Base-by-base conservation (phyloP, 176 grass and related monocot genomes). In the Chloris gayana region DNA sequence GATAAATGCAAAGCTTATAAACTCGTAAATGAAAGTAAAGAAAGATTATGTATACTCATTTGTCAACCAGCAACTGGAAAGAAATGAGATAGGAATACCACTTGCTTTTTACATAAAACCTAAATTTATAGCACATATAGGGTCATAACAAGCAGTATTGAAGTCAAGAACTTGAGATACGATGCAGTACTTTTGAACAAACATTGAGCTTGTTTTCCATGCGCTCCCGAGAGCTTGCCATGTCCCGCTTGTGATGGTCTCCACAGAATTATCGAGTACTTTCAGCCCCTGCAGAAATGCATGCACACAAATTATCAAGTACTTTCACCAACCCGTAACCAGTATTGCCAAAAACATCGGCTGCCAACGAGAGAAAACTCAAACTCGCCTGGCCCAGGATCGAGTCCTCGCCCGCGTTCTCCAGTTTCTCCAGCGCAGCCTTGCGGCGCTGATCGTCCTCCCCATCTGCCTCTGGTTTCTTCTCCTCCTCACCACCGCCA, bases 151-250 rank as follows among this genome's bases (percentile, higher is more conserved):
- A 24, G 17, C 73, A 31, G 60, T 68, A 74, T 31, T 80, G 33
- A 80, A 69, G 38, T 71, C 21, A 3, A 37, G 12, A 56, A 24
- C 1, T 60, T 60, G 41, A 47, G 41, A 71, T 57, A 10, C 7
- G 9, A 4, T 49, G 25, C 39, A 41, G 53, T 97, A 98, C 90
- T 85, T 91, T 64, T 94, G 93, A 78, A 95, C 96, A 46, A 98
- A 77, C 1, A 86, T 72, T 1, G 95, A 87, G 65, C 95, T 83
- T 67, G 88, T 93, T 69, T 85, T 98, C 92, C 86, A 95, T 67
- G 96, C 96, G 31, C 70, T 93, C 33, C 92, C 96, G 8, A 98
- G 81, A 11, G 90, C 92, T 58, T 87, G 89, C 96, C 96, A 95
- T 34, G 96, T 88, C 56, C 92, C 92, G 4, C 86, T 85, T 4